phyloP scores from a whole-genome alignment of 2,329 filamentous ascomycete species.

The Septoria linicola region DNA sequence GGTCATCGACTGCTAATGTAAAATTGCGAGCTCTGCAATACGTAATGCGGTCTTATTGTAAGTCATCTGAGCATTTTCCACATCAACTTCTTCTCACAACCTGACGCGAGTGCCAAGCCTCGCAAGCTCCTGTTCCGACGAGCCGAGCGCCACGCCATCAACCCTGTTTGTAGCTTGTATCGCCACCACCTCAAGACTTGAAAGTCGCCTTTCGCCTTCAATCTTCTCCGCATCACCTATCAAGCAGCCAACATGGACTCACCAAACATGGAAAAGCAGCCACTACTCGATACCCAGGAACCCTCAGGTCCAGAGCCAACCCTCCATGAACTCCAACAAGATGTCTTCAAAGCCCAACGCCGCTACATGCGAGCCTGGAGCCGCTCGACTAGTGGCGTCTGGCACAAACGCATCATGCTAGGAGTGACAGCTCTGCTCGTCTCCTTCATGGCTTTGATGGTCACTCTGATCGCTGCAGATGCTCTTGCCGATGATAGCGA shows the following conservation, averaged over 20 bases:
- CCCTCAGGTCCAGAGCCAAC: slow-evolving; percentile 23
- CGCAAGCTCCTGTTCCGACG: background rate
- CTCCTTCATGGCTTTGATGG: slow-evolving; percentile 30
- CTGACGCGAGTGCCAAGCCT: background rate
- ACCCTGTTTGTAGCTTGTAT: slow-evolving; percentile 3
- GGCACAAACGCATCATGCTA: slow-evolving; percentile 37
- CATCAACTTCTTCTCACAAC: no score
- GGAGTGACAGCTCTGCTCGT: slow-evolving; percentile 32
- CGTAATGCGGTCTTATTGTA: no score
- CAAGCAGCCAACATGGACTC: slow-evolving; percentile 16
- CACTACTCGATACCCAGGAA: slow-evolving; percentile 20
- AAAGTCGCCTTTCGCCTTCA: background rate
- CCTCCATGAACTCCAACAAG: slow-evolving; percentile 33
- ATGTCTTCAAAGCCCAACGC: slow-evolving; percentile 35
- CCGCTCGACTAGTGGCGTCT: slow-evolving; percentile 33
- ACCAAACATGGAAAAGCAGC: slow-evolving; percentile 33
- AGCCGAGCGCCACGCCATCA: slow-evolving; percentile 2
- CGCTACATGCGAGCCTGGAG: slow-evolving; percentile 38
- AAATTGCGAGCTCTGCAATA: no score
- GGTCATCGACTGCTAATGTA: no score
- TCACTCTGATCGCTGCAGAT: slow-evolving; percentile 29
- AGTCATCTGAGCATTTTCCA: no score
- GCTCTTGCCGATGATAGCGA: slow-evolving; percentile 30
- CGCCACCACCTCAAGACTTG: slow-evolving; percentile 3
- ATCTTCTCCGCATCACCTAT: background rate